Evolutionary conservation across 1,284 basidiomycete species (phyloP).

Genomic region (Exobasidium rhododendri): DNA sequence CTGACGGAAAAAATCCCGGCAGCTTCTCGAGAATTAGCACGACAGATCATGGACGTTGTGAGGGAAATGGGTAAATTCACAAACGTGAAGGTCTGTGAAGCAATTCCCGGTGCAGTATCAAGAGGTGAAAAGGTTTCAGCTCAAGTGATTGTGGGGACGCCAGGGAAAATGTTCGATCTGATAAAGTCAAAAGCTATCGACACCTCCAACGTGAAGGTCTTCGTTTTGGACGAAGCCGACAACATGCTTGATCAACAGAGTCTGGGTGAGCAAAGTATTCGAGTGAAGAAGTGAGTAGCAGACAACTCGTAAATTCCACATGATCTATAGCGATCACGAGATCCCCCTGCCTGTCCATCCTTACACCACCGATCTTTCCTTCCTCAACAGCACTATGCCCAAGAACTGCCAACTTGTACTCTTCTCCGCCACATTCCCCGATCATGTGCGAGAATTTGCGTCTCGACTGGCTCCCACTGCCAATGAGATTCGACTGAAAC

Average conservation of each 20-base stretch:
- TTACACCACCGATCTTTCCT: no score
- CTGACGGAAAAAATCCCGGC: no score
- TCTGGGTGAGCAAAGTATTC: constrained; percentile 89
- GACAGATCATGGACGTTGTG: constrained; percentile 95
- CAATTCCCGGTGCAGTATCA: constrained; percentile 75
- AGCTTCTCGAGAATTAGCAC: constrained; percentile 91
- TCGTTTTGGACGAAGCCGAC: constrained; percentile 97
- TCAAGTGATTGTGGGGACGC: constrained; percentile 93
- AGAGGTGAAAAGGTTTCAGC: constrained; percentile 72
- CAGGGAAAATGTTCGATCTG: constrained; percentile 89
- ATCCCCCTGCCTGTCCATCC: no score
- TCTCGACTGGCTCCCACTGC: constrained; percentile 86
- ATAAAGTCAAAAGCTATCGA: constrained; percentile 60
- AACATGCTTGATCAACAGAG: constrained; percentile 97
- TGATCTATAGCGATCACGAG: no score
- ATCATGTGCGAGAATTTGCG: constrained; percentile 84
- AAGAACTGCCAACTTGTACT: constrained; percentile 77
- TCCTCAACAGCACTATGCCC: constrained; percentile 65
- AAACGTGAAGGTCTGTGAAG: constrained; percentile 84
- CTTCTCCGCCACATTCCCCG: constrained; percentile 97
- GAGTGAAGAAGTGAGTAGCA: constrained; percentile 68
- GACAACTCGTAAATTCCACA: constrained; percentile 1
- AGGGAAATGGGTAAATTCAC: constrained; percentile 94
- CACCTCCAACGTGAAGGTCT: constrained; percentile 77
- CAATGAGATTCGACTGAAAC: constrained; percentile 93